Base-by-base conservation (phyloP, 2,329 filamentous ascomycete species). In the Thielaviopsis euricoi region DNA sequence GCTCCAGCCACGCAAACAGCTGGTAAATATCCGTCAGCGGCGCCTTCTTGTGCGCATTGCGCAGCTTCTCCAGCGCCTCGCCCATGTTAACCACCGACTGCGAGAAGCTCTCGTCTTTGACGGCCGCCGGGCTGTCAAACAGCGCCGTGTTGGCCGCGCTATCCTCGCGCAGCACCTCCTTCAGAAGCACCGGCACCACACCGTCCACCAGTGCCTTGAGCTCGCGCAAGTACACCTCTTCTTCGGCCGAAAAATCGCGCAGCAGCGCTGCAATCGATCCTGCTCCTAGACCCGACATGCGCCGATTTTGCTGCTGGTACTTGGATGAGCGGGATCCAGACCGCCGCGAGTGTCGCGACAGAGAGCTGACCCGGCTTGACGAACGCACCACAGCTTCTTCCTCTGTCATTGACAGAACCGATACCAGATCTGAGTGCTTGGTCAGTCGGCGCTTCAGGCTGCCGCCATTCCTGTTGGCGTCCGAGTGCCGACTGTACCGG, bases 21-120 rank as follows among this genome's bases (percentile, higher is more conserved):
- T 80, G 78, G 59, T 86, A 79, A 1, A 86, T 73, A 62, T 93
- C 83, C 22, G 83, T 76, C 55, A 86, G 74, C 0, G 91, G 89
- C 17, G 94, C 86, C 57, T 85, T 83, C 65, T 81, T 86, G 71
- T 98, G 93, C 43, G 87, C 73, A 23, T 79, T 81, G 68, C 85
- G 89, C 53, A 98, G 73, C 64, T 88, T 85, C 69, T 97, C 90
- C 5, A 98, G 76, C 3, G 86, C 83, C 58, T 96, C 79, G 7
- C 93, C 93, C 90, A 98, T 97, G 64, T 89, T 84, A 50, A 97
- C 83, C 57, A 98, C 94, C 0, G 91, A 87, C 68, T 89, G 87
- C 15, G 87, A 89, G 62, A 90, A 79, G 61, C 77, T 69, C 59
- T 86, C 67, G 13, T 43, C 57, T 29, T 53, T 33, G 29, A 10